Evolutionary conservation across 2,329 filamentous ascomycete genomes (phyloP).

Genomic region (Nannizziopsis barbatae): DNA sequence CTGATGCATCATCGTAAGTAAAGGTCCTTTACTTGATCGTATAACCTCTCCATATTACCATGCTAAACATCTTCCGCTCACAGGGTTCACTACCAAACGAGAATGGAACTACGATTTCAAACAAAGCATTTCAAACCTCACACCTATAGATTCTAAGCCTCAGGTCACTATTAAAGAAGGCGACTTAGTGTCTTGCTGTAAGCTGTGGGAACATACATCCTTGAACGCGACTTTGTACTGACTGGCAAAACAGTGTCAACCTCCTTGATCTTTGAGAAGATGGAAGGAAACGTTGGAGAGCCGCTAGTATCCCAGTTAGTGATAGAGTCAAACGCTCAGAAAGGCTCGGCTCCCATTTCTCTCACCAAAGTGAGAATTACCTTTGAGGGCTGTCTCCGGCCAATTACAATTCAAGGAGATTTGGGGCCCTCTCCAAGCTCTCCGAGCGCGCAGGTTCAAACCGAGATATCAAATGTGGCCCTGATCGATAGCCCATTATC

Average conservation of each 20-base stretch:
- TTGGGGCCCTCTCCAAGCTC: slow-evolving; percentile 20
- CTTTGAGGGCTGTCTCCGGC: slow-evolving; percentile 42
- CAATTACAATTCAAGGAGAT: slow-evolving; percentile 32
- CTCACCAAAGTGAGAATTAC: slow-evolving; percentile 41
- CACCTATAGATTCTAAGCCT: slow-evolving; percentile 31
- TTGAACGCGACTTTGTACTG: not conserved
- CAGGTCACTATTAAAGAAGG: slow-evolving; percentile 39
- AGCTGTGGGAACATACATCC: slow-evolving; percentile 21
- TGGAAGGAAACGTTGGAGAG: slow-evolving; percentile 51
- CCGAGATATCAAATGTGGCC: slow-evolving; percentile 25
- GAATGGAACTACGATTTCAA: slow-evolving; percentile 39
- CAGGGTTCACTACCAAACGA: slow-evolving; percentile 29
- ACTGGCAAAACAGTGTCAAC: slow-evolving; percentile 26
- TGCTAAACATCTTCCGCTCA: slow-evolving; percentile 9
- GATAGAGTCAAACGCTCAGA: slow-evolving; percentile 40
- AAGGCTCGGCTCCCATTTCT: slow-evolving; percentile 36
- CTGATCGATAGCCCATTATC: slow-evolving; percentile 17
- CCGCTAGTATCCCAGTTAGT: slow-evolving; percentile 45
- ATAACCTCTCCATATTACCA: not conserved
- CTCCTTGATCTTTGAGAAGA: slow-evolving; percentile 43
- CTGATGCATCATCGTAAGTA: slow-evolving; percentile 33
- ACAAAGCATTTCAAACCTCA: slow-evolving; percentile 33
- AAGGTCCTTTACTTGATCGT: too few relatives aligned
- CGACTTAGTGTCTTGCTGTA: slow-evolving; percentile 39
- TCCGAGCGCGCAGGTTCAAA: slow-evolving; percentile 12